A percentile compares a stretch with the other conserved stretches of the same genome.
These are phyloP conservation scores for Backusella westeae DNA, from an alignment of 192 early-diverging fungal species.

Conservation along the genomic window DNA sequence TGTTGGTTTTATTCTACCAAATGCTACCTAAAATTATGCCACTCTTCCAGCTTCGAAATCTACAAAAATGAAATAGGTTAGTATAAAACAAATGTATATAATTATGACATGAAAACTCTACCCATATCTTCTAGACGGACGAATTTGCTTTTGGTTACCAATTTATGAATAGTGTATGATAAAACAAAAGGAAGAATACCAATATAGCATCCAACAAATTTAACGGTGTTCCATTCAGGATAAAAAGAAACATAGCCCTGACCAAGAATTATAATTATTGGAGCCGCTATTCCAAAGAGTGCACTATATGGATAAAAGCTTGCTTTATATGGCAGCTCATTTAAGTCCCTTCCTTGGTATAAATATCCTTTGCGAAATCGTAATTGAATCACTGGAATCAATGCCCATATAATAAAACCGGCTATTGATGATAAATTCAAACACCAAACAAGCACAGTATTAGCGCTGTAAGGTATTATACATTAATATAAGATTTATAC, in stretches of 20 bases:
- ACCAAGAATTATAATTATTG: slow-evolving; percentile 52
- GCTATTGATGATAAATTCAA: slow-evolving; percentile 67
- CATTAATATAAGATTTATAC: not conserved
- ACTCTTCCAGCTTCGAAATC: not conserved
- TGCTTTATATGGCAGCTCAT: slow-evolving; percentile 69
- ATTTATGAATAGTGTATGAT: not conserved
- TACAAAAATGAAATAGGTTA: not conserved
- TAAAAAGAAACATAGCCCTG: slow-evolving; percentile 55
- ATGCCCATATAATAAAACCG: slow-evolving; percentile 80
- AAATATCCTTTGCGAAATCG: slow-evolving; percentile 78
- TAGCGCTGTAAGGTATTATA: slow-evolving; percentile 59
- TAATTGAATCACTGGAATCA: slow-evolving; percentile 75
- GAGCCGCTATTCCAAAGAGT: slow-evolving; percentile 61
- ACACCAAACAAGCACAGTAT: slow-evolving; percentile 64
- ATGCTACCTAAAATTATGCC: not conserved
- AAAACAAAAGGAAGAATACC: not conserved
- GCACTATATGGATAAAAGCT: slow-evolving; percentile 72
- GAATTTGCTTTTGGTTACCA: not conserved
- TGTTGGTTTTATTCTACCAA: not conserved
- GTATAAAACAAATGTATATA: not conserved
- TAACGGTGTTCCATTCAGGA: not conserved
- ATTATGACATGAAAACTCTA: not conserved
- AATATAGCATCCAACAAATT: not conserved
- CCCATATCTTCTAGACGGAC: not conserved
- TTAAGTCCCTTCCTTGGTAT: slow-evolving; percentile 60